Base-by-base conservation (phyloP, 2,329 filamentous ascomycete species). In the Drechslerella stenobrocha region DNA sequence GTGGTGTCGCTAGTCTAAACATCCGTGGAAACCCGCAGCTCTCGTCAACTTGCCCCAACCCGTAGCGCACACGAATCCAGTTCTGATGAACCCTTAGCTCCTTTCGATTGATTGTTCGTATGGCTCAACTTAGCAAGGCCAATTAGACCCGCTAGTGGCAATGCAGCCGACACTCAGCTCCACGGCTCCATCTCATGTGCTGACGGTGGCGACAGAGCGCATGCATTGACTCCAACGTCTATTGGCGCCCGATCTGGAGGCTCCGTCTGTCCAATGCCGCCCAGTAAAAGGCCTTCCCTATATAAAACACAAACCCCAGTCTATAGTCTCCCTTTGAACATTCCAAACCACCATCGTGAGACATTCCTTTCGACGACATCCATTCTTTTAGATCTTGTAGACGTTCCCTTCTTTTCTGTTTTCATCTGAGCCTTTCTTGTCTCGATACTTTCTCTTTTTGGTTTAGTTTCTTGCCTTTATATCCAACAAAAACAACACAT, bases 401-500 rank as follows among this genome's bases (percentile, higher is more conserved):
- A 40, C 24, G 23, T 64, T 58, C 53, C 23, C 18, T 59, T 50
- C 2, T 50, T 53, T 37, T 15, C 23, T 52, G 34, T 28, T 52
- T 50, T 46, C 35, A 56, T 24, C 11, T 11, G 13, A 20, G 23
- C 37, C 8, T 22, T 28, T 20, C 37, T 40, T 58, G 57, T 44
- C 40, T 30, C 44, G 18, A 15, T 32, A 30, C 42, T 47, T 37
- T 26, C 9, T 23, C n/a, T 42, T 22, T 26, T 4, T 45, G 30
- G 35, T 30, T 28, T 47, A 7, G n/a, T 8, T 28, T 13, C 53
- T 28, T 26, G 59, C 55, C 44, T 58, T 59, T 55, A 44, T 35
- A n/a, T n/a, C 9, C 44, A 45, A 55, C 61, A 59, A 44, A 55
- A 2, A 30, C 61, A 66, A 66, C 53, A 53, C 61, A 44, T 11